A percentile compares a stretch with the other conserved stretches of the same genome.
These are phyloP conservation scores for Oryza longistaminata DNA, from an alignment of 176 grass and related monocot genomes.

Conservation along the genomic window DNA sequence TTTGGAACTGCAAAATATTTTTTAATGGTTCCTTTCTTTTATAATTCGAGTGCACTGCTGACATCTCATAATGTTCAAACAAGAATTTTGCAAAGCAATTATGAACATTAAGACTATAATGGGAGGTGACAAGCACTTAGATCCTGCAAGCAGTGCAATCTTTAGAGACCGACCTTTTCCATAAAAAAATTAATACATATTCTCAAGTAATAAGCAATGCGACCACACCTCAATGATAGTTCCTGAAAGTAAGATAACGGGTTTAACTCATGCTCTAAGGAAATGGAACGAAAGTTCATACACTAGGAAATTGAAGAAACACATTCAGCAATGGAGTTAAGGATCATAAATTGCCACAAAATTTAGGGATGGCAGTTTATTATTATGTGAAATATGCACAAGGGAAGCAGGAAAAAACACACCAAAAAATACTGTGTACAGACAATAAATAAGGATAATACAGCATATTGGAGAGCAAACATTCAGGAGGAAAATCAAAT, in stretches of 20 bases:
- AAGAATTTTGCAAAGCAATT: neutral
- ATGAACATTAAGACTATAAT: neutral
- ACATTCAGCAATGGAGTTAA: neutral
- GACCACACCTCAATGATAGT: neutral
- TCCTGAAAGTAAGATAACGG: neutral
- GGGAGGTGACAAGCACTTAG: neutral
- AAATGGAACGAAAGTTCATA: neutral
- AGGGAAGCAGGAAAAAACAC: neutral
- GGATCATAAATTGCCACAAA: neutral
- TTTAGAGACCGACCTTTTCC: too few relatives aligned
- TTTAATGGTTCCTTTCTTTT: conserved; percentile 7
- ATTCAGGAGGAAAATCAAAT: neutral
- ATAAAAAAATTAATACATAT: neutral
- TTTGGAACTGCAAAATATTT: neutral
- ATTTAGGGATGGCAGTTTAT: neutral
- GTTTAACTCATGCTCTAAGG: neutral
- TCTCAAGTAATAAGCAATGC: neutral
- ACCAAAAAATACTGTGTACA: neutral
- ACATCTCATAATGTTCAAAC: neutral
- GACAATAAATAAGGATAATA: neutral
- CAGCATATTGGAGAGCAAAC: neutral
- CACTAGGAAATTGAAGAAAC: neutral
- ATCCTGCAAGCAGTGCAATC: neutral
- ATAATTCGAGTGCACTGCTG: neutral
- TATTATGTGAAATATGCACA: neutral